These are phyloP conservation scores for Pseudovirgaria hyperparasitica DNA, from an alignment of 2,329 filamentous ascomycete species.

Conservation along the genomic window DNA sequence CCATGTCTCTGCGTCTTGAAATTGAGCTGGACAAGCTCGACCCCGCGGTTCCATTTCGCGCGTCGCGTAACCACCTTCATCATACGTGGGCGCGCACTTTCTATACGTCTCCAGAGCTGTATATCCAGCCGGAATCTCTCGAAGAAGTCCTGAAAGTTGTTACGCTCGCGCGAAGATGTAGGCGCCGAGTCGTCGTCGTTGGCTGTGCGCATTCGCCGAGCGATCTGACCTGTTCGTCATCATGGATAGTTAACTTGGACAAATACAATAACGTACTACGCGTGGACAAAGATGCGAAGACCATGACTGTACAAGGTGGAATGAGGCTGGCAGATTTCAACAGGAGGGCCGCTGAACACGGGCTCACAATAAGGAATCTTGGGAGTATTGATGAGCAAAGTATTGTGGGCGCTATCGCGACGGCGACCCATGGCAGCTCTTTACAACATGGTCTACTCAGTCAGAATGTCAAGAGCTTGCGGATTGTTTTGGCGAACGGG, in stretches of 20 bases:
- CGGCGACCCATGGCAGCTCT: conserved; percentile 85
- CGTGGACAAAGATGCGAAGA: conserved; percentile 51
- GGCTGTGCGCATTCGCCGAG: conserved; percentile 88
- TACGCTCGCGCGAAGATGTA: conserved; percentile 65
- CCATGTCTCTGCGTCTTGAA: conserved; percentile 28
- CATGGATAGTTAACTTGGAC: conserved; percentile 92
- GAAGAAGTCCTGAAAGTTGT: conserved; percentile 75
- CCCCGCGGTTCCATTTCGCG: conserved; percentile 61
- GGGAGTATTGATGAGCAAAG: conserved; percentile 94
- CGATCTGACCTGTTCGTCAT: conserved; percentile 81
- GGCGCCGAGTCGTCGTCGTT: conserved; percentile 71
- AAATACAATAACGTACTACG: conserved; percentile 60
- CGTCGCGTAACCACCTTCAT: conserved; percentile 59
- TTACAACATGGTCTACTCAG: conserved; percentile 73
- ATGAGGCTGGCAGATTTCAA: conserved; percentile 70
- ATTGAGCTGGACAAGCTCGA: conserved; percentile 47
- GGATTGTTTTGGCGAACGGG: conserved; percentile 73
- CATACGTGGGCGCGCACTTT: conserved; percentile 94
- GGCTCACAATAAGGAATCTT: conserved; percentile 78
- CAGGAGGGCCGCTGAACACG: conserved; percentile 57
- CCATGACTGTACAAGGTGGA: conserved; percentile 73
- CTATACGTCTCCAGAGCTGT: conserved; percentile 78
- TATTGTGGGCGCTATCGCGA: conserved; percentile 82
- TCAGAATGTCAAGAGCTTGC: conserved; percentile 60
- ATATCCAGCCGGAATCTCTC: conserved; percentile 69